Conservation (phyloP, 345 rosid genomes). For the Gossypium sturtianum region DNA sequence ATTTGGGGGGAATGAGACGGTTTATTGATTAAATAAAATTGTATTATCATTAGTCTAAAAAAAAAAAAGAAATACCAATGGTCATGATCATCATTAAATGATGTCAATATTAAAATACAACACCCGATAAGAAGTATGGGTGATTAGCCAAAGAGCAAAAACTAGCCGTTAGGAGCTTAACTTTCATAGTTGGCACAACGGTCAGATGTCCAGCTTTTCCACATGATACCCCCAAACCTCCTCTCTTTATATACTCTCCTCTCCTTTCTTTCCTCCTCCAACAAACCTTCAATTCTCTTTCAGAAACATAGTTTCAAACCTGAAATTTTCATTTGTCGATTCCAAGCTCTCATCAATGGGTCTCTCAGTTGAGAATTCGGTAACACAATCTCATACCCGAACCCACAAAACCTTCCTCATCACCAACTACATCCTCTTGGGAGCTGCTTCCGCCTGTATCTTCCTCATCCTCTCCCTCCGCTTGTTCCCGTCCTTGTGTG, state of each 20-base stretch:
- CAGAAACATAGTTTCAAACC: not conserved
- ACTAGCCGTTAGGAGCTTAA: conserved; percentile 11
- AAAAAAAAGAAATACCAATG: too few species aligned
- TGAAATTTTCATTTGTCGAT: not conserved
- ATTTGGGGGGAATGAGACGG: too few species aligned
- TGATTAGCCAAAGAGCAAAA: not conserved
- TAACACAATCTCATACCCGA: conserved; percentile 34
- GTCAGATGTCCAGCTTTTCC: conserved; percentile 7
- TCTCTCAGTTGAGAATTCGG: conserved; percentile 16
- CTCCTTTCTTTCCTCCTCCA: not conserved
- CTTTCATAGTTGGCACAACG: not conserved
- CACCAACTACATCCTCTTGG: conserved; percentile 83
- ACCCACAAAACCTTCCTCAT: conserved; percentile 73
- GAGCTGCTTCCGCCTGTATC: conserved; percentile 83
- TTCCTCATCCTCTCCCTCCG: conserved; percentile 92
- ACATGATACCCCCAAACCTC: not conserved
- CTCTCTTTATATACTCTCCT: not conserved
- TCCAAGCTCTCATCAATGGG: conserved; percentile 24
- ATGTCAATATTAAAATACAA: too few species aligned
- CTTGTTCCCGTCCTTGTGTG: conserved; percentile 73
- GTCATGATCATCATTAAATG: too few species aligned
- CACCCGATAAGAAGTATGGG: not conserved
- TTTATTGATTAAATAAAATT: too few species aligned
- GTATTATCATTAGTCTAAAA: too few species aligned
- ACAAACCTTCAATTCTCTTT: not conserved